Base-by-base conservation (phyloP, 805 yeast species). In the Ogataea haglerorum region DNA sequence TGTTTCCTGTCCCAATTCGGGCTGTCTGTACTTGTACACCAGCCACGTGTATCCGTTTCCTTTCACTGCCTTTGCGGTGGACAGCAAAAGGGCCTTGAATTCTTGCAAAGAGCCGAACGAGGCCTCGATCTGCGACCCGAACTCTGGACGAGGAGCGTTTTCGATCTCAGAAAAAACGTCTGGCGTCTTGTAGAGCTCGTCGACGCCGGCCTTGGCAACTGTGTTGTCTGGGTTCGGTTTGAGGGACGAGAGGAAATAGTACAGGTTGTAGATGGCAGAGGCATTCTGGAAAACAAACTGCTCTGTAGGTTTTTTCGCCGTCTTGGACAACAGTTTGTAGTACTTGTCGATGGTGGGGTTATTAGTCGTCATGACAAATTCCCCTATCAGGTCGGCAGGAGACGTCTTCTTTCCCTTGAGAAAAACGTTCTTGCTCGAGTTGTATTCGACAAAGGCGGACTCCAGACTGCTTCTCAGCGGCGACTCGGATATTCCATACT, bases 41-140 rank as follows among this genome's bases (percentile, higher is more conserved):
- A 93, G 68, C 93, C 97, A 93, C 9, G 90, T 85, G 63, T 74
- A 80, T 3, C 99, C 99, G 61, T 87, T 91, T 36, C 98, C 97
- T 46, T 82, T 78, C 46, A 88, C 76, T 4, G 83, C 74, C 36
- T 70, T 64, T 9, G 91, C 87, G 1, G 93, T 79, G 43, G 77
- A 75, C 43, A 85, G 57, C 31, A 93, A 62, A 34, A 86, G 71
- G 1, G 85, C 76, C 51, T 84, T 74, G 58, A 93, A 82, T 58
- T 88, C 95, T 12, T 73, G 76, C 8, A 87, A 47, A 0, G 90
- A 79, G 6, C 95, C 96, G 63, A 89, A 89, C 2, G 82, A 75
- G 30, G 70, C 65, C 15, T 64, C 63, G 19, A 86, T 69, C 65
- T 84, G 76, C 18, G 65, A 59, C 16, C 59, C 57, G 34, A 79